Evolutionary conservation across 1,284 basidiomycete genomes (phyloP).

Genomic region (Cryptococcus sp.): DNA sequence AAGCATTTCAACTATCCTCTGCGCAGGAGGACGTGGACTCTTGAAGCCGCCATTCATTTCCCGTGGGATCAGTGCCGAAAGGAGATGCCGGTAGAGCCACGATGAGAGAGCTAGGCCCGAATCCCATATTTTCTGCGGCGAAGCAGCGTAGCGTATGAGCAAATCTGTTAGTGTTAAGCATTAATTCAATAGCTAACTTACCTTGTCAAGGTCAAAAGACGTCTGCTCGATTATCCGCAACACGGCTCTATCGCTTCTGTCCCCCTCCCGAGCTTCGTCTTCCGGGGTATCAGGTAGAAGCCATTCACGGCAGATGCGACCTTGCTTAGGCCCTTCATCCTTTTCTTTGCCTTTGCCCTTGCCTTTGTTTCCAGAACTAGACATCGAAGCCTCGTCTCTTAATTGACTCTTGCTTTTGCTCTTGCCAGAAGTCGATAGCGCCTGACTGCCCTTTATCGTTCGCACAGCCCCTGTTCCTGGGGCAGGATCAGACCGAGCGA

Average conservation of each 20-base stretch:
- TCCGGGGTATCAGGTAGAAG: conserved; percentile 42
- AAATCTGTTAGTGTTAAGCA: neutral
- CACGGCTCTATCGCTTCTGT: conserved; percentile 3
- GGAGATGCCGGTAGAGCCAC: conserved; percentile 59
- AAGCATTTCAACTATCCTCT: conserved; percentile 19
- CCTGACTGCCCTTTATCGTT: conserved; percentile 4
- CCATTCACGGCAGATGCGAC: conserved; percentile 66
- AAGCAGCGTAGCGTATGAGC: conserved; percentile 1
- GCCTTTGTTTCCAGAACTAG: conserved; percentile 7
- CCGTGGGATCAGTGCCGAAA: too few species aligned
- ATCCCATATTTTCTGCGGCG: conserved; percentile 84
- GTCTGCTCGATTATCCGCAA: conserved; percentile 72
- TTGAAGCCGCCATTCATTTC: neutral
- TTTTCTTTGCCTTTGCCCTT: conserved; percentile 29
- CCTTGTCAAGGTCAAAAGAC: conserved; percentile 86
- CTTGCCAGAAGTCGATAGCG: conserved; percentile 11
- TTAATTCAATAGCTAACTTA: conserved; percentile 43
- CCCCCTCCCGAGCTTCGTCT: conserved; percentile 17
- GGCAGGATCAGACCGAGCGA: conserved; percentile 19
- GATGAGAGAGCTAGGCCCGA: conserved; percentile 77
- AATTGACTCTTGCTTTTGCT: conserved; percentile 4
- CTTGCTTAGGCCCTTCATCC: conserved; percentile 63
- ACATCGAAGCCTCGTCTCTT: neutral
- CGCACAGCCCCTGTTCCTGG: conserved; percentile 2
- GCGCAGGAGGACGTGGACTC: conserved; percentile 3